Evolutionary conservation across 306 rosid genomes (phyloP).

Genomic region (Cucurbita moschata): DNA sequence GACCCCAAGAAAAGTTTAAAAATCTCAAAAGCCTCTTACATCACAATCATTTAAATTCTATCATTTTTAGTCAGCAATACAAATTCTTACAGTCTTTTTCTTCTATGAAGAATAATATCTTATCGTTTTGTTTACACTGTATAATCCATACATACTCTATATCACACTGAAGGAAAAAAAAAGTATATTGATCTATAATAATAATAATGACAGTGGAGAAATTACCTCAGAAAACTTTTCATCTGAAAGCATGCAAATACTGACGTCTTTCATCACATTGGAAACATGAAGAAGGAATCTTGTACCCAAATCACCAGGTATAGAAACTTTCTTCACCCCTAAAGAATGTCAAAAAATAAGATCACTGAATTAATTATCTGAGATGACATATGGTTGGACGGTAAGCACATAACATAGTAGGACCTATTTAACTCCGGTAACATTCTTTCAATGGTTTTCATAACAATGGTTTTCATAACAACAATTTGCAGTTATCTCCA

Average conservation of each 20-base stretch:
- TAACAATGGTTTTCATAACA: neutral
- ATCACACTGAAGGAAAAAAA: neutral
- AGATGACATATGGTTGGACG: neutral
- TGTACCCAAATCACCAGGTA: constrained; percentile 9
- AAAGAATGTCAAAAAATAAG: neutral
- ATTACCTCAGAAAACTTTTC: constrained; percentile 60
- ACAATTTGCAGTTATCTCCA: neutral
- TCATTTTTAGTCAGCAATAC: no score
- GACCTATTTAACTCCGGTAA: neutral
- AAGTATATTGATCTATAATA: neutral
- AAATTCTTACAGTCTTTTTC: no score
- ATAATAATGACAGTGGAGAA: neutral
- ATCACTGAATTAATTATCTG: neutral
- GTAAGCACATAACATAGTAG: neutral
- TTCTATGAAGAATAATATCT: no score
- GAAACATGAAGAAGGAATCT: constrained; percentile 41
- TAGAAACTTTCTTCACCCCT: constrained; percentile 45
- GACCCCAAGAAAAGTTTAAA: no score
- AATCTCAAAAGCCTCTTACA: no score
- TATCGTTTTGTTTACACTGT: no score
- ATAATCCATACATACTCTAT: no score
- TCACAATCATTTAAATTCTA: no score
- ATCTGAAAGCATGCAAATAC: constrained; percentile 48
- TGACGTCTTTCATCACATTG: constrained; percentile 41
- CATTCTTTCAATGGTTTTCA: neutral